Evolutionary conservation across 257 asterid species (phyloP), one percentile per base, ranked within the genome.

Genomic region (Buddleja alternifolia): DNA sequence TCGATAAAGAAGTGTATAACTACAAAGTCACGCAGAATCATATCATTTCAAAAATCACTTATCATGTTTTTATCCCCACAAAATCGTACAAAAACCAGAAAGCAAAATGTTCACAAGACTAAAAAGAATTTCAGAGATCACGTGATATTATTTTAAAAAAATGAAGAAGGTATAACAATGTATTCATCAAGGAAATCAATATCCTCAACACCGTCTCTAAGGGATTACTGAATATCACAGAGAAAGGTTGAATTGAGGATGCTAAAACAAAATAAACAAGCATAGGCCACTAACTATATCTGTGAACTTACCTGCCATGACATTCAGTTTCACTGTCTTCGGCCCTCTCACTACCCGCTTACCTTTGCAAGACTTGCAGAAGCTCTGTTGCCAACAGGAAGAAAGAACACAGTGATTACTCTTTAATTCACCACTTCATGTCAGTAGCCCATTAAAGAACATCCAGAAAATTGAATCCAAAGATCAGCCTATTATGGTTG

Each of bases 331-430:
- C 82, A 86, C 90, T 12, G 93, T 76, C 80, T 93, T 90, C 12
- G 82, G 55, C 67, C 98, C 98, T 81, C 75, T 83, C 69, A 82
- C 63, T 32, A 90, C 90, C 36, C 95, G 85, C 58, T 78, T 82
- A 47, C 98, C 98, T 77, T 77, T 82, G 88, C 98, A 93, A 56
- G 96, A 77, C 82, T 85, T 88, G 90, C 98, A 93, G 75, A 84
- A 74, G 79, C 77, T 82, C 98, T 93, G 85, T 65, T 67, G 61
- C 78, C 77, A 69, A 60, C 21, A 60, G 47, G 60, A 54, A 66
- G 60, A 47, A 69, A 72, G 68, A 48, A 69, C 45, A 82, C 10
- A 42, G 29, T 51, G 34, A 67, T 67, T 32, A 11, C n/a, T 6
- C 29, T 50, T 59, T 41, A 40, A 59, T 34, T 29, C 12, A 52